Base-by-base conservation (phyloP, 768 basidiomycete genomes). In the Lactarius akahatsu region DNA sequence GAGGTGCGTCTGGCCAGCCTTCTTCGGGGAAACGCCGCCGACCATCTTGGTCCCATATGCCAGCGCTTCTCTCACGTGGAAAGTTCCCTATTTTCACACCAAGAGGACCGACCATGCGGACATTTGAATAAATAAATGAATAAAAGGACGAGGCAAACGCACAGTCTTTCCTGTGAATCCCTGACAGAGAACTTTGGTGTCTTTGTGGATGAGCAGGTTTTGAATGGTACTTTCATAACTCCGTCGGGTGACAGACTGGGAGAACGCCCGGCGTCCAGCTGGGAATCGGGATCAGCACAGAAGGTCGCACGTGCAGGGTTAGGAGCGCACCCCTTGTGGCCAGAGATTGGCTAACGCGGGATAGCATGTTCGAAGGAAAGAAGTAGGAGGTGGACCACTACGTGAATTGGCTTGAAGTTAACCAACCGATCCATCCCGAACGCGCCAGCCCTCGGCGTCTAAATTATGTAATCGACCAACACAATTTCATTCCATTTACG, bases 11-110 rank as follows among this genome's bases (percentile, higher is more conserved):
- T 91, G 88, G 16, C 97, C 97, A 62, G 96, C 97, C 78, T 98
- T 98, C 82, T 92, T 94, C 43, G 92, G 93, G 2, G 94, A 96
- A 62, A 97, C 95, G 68, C 97, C 97, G 64, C 97, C 97, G 64
- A 99, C 93, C 92, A 98, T 96, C 68, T 89, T 91, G 65, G 96
- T 98, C 23, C 97, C 96, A 74, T 92, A 99, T 59, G 87, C 94
- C 69, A 98, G 78, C 43, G 97, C 96, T 77, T 98, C 94, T 73
- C 83, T 89, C 68, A 88, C 86, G 82, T 99, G 97, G 85, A 99
- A 99, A 72, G 97, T 98, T 70, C 91, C 97, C 96, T 92, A 68
- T 54, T 59, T 50, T 18, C 45, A 2, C 43, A 64, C n/a, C 30
- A n/a, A 52, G 41, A 56, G 34, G 34, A 3, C 15, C 36, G 34